phyloP scores from a whole-genome alignment of 495 filamentous ascomycete species.

The Tuber aestivum region DNA sequence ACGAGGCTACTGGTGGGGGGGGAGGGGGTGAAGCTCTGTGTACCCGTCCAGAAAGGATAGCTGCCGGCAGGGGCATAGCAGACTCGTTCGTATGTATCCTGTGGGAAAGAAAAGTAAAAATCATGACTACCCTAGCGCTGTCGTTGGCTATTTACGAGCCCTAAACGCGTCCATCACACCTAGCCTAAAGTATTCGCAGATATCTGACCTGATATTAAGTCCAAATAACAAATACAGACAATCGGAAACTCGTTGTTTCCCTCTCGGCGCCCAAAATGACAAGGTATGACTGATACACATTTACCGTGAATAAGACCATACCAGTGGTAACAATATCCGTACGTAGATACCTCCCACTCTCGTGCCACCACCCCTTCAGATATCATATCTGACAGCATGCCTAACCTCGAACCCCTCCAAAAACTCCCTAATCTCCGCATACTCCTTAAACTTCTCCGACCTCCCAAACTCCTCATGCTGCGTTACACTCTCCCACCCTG shows the following conservation, averaged over 20 bases:
- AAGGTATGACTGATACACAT: neutral
- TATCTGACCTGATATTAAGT: neutral
- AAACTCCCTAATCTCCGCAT: slow-evolving; percentile 27
- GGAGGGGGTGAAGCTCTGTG: no score
- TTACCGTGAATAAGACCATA: neutral
- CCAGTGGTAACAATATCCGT: no score
- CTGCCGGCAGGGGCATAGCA: no score
- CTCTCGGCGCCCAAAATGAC: neutral
- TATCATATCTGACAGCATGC: slow-evolving; percentile 7
- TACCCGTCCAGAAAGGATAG: no score
- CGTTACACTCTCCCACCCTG: slow-evolving; percentile 13
- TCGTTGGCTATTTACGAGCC: neutral
- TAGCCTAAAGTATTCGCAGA: neutral
- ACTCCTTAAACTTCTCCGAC: slow-evolving; percentile 17
- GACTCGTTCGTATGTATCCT: no score
- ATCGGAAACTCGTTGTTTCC: neutral
- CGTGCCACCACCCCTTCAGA: neutral
- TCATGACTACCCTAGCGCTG: neutral
- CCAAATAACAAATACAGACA: neutral
- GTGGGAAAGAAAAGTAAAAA: no score
- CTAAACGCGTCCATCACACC: neutral
- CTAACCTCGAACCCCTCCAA: slow-evolving; percentile 18
- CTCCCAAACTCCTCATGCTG: slow-evolving; percentile 18
- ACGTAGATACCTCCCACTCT: neutral
- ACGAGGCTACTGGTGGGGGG: no score